Percentiles rank a stretch among this genome's conserved stretches.
Evolutionary conservation across 192 early-diverging fungal genomes (phyloP).

Genomic region (Umbelopsis sp.): DNA sequence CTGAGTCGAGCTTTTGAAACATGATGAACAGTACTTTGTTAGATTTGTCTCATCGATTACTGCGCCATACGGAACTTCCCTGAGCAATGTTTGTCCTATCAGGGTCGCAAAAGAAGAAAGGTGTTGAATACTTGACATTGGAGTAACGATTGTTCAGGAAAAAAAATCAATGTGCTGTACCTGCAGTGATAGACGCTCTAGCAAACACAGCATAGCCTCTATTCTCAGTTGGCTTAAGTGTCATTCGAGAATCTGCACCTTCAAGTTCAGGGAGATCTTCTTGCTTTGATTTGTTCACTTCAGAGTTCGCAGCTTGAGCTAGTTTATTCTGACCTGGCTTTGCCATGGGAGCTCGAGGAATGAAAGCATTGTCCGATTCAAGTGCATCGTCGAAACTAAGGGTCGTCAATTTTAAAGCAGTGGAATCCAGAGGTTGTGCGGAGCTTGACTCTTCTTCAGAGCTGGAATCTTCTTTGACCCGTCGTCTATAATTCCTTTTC

Average conservation of each 20-base stretch:
- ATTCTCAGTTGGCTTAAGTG: not conserved
- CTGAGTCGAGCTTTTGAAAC: not conserved
- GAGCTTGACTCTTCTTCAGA: constrained; percentile 2
- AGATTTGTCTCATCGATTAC: not conserved
- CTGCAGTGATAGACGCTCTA: not conserved
- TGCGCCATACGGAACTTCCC: not conserved
- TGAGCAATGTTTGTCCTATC: constrained; percentile 1
- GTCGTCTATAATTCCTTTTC: constrained; percentile 4
- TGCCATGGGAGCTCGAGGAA: constrained; percentile 1
- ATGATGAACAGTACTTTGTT: not conserved
- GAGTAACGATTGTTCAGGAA: not conserved
- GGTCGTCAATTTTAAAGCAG: not conserved
- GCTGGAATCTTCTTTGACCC: not conserved
- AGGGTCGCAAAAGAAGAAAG: not conserved
- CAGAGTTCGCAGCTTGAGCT: not conserved
- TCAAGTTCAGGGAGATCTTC: not conserved
- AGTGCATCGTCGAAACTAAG: constrained; percentile 9
- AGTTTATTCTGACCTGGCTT: not conserved
- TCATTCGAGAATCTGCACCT: constrained; percentile 3
- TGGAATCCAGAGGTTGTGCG: not conserved
- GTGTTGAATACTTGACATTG: not conserved
- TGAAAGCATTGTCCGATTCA: constrained; percentile 3
- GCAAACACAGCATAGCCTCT: not conserved
- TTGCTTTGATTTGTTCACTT: not conserved
- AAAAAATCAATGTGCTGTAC: not conserved